Percentiles rank a stretch among this genome's conserved stretches.
These are phyloP conservation scores for Radiomyces spectabilis DNA, from an alignment of 192 early-diverging fungal genomes.

Conservation along the genomic window DNA sequence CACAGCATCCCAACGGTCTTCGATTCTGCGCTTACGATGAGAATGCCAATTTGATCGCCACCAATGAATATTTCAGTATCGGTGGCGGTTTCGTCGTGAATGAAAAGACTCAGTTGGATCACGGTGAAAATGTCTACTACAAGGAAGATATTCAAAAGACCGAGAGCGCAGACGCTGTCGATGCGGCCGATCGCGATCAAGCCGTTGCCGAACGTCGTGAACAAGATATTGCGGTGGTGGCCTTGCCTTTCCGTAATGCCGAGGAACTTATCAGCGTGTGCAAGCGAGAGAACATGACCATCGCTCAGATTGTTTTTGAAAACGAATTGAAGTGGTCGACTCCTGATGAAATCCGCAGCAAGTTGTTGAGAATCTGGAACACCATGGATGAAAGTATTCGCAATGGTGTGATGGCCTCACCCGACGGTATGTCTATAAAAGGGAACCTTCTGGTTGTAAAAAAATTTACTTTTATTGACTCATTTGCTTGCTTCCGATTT, in stretches of 20 bases:
- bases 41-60: conserved; percentile 78
- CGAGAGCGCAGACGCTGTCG: conserved; percentile 27
- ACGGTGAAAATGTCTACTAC: conserved; percentile 51
- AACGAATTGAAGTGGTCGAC: conserved; percentile 91
- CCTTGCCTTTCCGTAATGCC: conserved; percentile 79
- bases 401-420: conserved; percentile 57
- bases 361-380: conserved; percentile 78
- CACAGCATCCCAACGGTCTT: conserved; percentile 95
- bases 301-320: conserved; percentile 92
- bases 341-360: conserved; percentile 68
- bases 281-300: conserved; percentile 73
- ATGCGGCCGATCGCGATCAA: conserved; percentile 15
- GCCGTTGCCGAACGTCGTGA: conserved; percentile 47
- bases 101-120: conserved; percentile 73
- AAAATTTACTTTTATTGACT: neutral
- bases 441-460: neutral
- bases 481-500: neutral
- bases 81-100: conserved; percentile 96
- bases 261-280: conserved; percentile 76
- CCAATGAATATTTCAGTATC: conserved; percentile 95
- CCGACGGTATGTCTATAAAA: conserved; percentile 11
- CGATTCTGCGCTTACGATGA: conserved; percentile 83
- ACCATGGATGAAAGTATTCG: conserved; percentile 87
- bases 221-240: conserved; percentile 69
- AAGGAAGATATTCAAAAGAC: conserved; percentile 32